Evolutionary conservation across 306 rosid genomes (phyloP).

Genomic region (Psophocarpus tetragonolobus): DNA sequence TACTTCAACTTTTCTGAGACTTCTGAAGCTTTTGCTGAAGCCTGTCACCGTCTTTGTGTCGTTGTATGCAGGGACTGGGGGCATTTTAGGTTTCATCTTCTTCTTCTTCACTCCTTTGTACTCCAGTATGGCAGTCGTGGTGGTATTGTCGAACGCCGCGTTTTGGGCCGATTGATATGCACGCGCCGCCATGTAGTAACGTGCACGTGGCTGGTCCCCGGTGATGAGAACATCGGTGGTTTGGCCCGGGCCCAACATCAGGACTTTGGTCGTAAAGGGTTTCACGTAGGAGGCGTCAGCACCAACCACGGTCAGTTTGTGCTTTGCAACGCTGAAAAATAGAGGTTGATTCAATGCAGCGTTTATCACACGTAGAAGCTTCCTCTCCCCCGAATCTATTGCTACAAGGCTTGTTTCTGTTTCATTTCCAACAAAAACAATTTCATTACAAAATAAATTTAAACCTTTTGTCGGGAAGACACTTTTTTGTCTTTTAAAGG

Average conservation of each 20-base stretch:
- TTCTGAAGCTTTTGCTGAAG: slow-evolving; percentile 60
- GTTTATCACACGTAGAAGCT: slow-evolving; percentile 73
- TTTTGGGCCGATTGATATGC: slow-evolving; percentile 79
- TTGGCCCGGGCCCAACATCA: slow-evolving; percentile 95
- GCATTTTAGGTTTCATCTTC: slow-evolving; percentile 52
- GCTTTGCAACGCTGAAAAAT: slow-evolving; percentile 81
- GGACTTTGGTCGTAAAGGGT: slow-evolving; percentile 76
- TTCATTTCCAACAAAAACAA: slow-evolving; percentile 30
- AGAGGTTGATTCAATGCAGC: slow-evolving; percentile 76
- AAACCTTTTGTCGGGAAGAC: background rate
- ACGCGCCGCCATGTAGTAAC: slow-evolving; percentile 78
- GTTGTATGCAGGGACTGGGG: slow-evolving; percentile 71
- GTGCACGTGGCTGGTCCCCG: slow-evolving; percentile 67
- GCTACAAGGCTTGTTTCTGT: slow-evolving; percentile 67
- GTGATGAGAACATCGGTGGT: slow-evolving; percentile 86
- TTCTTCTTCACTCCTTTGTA: slow-evolving; percentile 45
- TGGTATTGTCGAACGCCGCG: slow-evolving; percentile 80
- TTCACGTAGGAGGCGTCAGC: slow-evolving; percentile 90
- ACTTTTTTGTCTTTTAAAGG: background rate
- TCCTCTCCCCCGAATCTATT: slow-evolving; percentile 69
- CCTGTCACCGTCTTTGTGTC: slow-evolving; percentile 78
- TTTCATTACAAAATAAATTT: no score
- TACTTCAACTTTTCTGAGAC: slow-evolving; percentile 60
- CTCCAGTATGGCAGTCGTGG: slow-evolving; percentile 85
- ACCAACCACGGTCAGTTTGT: slow-evolving; percentile 72